phyloP scores from a whole-genome alignment of 2,329 filamentous ascomycete species.

The Cordyceps cateniannulata region DNA sequence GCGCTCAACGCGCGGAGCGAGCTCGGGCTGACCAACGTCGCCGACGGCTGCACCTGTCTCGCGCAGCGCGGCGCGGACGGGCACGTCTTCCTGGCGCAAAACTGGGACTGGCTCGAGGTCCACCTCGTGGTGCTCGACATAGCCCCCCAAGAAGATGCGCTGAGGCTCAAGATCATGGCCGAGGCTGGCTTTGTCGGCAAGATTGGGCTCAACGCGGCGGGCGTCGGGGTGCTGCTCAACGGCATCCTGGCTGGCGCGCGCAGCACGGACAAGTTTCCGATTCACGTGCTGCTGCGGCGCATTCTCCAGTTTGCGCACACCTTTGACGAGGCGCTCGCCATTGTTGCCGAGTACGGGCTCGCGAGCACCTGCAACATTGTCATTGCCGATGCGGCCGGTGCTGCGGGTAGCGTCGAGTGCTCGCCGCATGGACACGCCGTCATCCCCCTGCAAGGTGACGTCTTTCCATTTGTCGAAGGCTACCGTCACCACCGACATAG shows the following conservation, averaged over 20 bases:
- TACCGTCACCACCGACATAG: no score
- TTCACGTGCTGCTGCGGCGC: neutral
- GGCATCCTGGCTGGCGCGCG: conserved; percentile 1
- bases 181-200: conserved; percentile 2
- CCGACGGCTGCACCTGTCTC: conserved; percentile 3
- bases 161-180: neutral
- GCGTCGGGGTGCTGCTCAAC: conserved; percentile 2
- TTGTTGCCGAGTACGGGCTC: neutral
- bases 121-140: neutral
- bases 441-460: neutral
- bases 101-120: conserved; percentile 2
- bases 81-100: conserved; percentile 6
- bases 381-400: neutral
- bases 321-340: neutral
- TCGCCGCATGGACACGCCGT: neutral
- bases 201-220: neutral
- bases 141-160: neutral
- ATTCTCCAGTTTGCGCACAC: neutral
- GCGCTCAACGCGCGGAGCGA: neutral
- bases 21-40: conserved; percentile 4
- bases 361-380: conserved; percentile 1
- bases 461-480: neutral
- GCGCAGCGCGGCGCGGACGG: neutral
- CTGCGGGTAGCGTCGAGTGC: neutral
- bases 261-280: neutral